Evolutionary conservation across 2,329 filamentous ascomycete species (phyloP), one percentile per base, ranked within the genome.

Genomic region (Leptographium flavum): DNA sequence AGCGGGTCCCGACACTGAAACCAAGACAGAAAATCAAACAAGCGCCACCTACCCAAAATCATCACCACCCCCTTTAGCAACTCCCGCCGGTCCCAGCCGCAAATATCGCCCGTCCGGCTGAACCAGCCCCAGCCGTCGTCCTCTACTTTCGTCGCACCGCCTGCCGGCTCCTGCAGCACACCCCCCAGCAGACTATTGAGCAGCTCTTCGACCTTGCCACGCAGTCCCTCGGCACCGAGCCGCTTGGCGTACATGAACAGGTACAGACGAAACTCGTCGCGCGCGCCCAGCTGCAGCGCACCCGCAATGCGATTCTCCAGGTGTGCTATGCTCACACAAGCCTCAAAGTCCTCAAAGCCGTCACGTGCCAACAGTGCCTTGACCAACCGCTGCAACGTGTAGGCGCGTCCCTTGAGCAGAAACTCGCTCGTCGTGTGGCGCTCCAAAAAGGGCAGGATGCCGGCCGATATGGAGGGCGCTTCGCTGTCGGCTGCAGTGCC

Each of bases 221-320:
- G 79, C 43, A 90, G 67, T 0, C 87, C 87, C 61, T 98, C 93
- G 0, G 87, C 87, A 1, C 92, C 92, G 6, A 98, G 75, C 1
- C 92, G 80, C 66, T 95, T 96, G 4, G 88, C 90, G 57, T 98
- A 98, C 87, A 96, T 96, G 57, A 87, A 83, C n/a, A 98, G 68
- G 57, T 96, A 96, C 1, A 94, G 70, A 47, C 87, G 79, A 65
- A 96, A 98, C 60, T 98, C 92, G 47, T 96, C 88, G 54, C 79
- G 83, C 0, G 92, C 83, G 4, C 83, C 85, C 1, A 98, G 68
- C 48, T 86, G 82, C 58, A 93, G 66, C 0, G 92, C 86, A 4
- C 87, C 93, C 3, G 92, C 90, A 39, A 98, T 81, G 33, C 93
- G 78, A 56, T 95, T 96, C 62, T 98, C 92, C 13, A 98, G 68